Percentiles rank a stretch among this genome's conserved stretches.
Evolutionary conservation across 1,284 basidiomycete genomes (phyloP).

Genomic region (Puccinia brachypodii): DNA sequence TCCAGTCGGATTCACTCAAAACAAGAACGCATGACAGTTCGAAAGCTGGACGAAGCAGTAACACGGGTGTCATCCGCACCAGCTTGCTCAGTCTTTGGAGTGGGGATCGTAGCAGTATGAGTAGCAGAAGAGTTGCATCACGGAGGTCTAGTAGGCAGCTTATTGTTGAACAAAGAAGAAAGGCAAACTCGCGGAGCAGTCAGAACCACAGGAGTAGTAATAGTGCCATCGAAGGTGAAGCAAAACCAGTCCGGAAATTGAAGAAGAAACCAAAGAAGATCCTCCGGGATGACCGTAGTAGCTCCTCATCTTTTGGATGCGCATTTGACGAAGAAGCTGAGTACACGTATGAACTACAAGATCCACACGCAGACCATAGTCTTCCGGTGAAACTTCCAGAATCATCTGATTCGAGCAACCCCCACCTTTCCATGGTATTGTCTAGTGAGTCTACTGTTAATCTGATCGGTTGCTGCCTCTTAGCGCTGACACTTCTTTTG

Average conservation of each 20-base stretch:
- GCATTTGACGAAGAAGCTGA: conserved; percentile 11
- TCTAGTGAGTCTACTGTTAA: neutral
- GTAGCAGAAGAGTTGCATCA: neutral
- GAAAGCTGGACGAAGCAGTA: neutral
- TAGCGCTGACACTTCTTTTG: neutral
- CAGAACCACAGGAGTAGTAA: neutral
- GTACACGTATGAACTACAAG: conserved; percentile 7
- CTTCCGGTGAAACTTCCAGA: neutral
- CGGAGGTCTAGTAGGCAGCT: neutral
- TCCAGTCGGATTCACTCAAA: neutral
- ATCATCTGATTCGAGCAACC: neutral
- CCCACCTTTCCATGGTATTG: neutral
- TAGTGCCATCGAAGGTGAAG: neutral
- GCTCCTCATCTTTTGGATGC: conserved; percentile 22
- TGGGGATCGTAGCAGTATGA: conserved; percentile 1
- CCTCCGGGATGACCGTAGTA: neutral
- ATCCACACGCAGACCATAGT: neutral
- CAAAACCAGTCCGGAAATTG: neutral
- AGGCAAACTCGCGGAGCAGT: neutral
- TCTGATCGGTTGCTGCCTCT: neutral
- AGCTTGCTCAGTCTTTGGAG: conserved; percentile 28
- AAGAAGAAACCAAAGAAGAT: conserved; percentile 22
- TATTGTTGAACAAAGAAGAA: neutral
- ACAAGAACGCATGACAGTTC: neutral
- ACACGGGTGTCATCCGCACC: neutral